These are phyloP conservation scores for Nadsonia starkeyi-henricii DNA, from an alignment of 1,139 yeast genomes.

Conservation along the genomic window DNA sequence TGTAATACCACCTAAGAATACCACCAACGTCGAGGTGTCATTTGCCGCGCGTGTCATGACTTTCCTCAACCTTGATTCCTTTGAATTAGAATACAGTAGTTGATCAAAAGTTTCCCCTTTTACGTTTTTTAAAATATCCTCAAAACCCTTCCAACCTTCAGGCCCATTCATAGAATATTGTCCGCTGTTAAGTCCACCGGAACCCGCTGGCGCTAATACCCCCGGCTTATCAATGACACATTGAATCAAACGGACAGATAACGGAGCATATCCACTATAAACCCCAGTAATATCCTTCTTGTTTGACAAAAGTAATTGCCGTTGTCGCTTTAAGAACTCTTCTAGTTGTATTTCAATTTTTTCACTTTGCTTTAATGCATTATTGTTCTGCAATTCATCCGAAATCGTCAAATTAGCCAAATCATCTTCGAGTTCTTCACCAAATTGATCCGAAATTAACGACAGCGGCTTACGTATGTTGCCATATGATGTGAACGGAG, in stretches of 20 bases:
- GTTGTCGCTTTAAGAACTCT: background rate
- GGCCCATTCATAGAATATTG: background rate
- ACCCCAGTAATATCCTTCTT: constrained; percentile 23
- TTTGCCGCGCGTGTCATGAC: constrained; percentile 19
- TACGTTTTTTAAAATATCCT: constrained; percentile 20
- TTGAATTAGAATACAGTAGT: constrained; percentile 5
- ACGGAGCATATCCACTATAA: constrained; percentile 35
- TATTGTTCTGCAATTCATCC: constrained; percentile 3
- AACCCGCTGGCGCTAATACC: constrained; percentile 8
- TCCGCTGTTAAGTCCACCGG: constrained; percentile 6
- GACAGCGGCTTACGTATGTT: constrained; percentile 17
- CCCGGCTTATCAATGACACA: constrained; percentile 21
- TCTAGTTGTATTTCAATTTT: constrained; percentile 3
- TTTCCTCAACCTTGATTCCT: constrained; percentile 16
- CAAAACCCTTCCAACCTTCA: constrained; percentile 24
- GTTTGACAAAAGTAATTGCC: background rate
- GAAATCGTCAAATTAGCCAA: constrained; percentile 3
- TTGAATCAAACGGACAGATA: constrained; percentile 30
- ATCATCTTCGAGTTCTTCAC: background rate
- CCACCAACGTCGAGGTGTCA: constrained; percentile 29
- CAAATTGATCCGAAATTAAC: constrained; percentile 17
- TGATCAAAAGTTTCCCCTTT: constrained; percentile 27
- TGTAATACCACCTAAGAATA: constrained; percentile 70
- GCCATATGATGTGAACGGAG: background rate
- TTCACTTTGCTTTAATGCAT: constrained; percentile 6